Percentiles rank a stretch among this genome's conserved stretches.
Conservation (phyloP, 2,329 filamentous ascomycete genomes). For the Fusarium nanum region DNA sequence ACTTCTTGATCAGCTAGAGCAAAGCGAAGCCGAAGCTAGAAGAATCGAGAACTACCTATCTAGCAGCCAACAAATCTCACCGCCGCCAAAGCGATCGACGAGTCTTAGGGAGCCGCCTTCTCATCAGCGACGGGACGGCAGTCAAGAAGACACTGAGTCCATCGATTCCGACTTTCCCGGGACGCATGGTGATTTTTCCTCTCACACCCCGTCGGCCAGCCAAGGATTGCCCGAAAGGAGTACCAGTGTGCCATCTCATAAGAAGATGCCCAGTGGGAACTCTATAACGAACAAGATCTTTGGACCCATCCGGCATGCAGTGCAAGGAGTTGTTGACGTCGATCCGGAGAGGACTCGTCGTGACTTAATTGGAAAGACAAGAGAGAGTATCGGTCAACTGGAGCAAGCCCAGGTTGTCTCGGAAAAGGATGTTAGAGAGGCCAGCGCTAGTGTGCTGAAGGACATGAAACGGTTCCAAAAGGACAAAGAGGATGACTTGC, state of each 20-base stretch:
- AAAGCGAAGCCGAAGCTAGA: constrained; percentile 90
- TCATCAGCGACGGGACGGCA: constrained; percentile 65
- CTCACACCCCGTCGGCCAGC: constrained; percentile 76
- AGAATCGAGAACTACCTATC: constrained; percentile 94
- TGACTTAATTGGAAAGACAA: constrained; percentile 95
- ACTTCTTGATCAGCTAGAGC: constrained; percentile 88
- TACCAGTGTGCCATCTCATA: constrained; percentile 65
- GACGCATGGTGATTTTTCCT: constrained; percentile 77
- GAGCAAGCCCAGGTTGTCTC: constrained; percentile 91
- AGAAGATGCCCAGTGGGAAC: constrained; percentile 85
- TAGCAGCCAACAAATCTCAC: constrained; percentile 71
- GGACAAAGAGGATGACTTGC: constrained; percentile 95
- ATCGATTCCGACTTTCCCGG: constrained; percentile 97
- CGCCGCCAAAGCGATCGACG: constrained; percentile 74
- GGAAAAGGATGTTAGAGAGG: constrained; percentile 92
- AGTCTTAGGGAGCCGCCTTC: constrained; percentile 64
- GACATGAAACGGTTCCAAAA: constrained; percentile 93
- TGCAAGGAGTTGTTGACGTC: constrained; percentile 95
- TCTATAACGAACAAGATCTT: constrained; percentile 96
- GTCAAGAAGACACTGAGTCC: constrained; percentile 82
- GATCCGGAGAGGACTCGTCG: constrained; percentile 93
- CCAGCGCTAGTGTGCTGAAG: constrained; percentile 86
- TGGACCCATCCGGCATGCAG: constrained; percentile 92
- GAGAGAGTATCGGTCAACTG: constrained; percentile 84
- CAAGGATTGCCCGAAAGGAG: constrained; percentile 74